These are phyloP conservation scores for Psilocybe azurescens DNA, from an alignment of 768 basidiomycete species.

Conservation along the genomic window DNA sequence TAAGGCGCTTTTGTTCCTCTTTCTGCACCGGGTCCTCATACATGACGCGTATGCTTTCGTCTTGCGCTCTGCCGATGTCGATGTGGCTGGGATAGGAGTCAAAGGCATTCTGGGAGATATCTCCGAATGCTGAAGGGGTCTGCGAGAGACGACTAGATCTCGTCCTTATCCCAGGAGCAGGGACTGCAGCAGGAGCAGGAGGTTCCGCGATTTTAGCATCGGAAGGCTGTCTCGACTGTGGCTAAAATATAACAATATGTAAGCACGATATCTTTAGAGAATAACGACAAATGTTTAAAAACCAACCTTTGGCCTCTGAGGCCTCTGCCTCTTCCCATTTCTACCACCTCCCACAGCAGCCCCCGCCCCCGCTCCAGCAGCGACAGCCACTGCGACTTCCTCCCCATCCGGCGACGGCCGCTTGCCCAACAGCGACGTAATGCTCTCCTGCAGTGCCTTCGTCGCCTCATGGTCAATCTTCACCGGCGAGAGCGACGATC, in stretches of 20 bases:
- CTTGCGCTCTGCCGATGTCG: conserved; percentile 26
- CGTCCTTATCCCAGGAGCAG: not conserved
- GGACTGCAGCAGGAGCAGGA: conserved; percentile 19
- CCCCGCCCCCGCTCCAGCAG: conserved; percentile 4
- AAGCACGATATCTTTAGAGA: not conserved
- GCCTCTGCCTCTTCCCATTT: conserved; percentile 43
- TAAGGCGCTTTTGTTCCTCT: conserved; percentile 60
- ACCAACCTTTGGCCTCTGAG: conserved; percentile 41
- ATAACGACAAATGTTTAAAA: not conserved
- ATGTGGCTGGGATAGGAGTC: conserved; percentile 27
- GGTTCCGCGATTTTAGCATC: conserved; percentile 30
- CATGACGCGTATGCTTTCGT: conserved; percentile 59
- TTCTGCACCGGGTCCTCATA: conserved; percentile 74
- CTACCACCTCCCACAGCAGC: conserved; percentile 16
- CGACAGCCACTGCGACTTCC: conserved; percentile 22
- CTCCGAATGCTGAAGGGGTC: conserved; percentile 5
- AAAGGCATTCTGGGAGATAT: conserved; percentile 17
- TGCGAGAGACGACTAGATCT: not conserved
- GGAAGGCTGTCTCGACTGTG: conserved; percentile 44
- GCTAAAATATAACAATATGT: conserved; percentile 27
- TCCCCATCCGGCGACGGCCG: conserved; percentile 53
- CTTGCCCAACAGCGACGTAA: conserved; percentile 74
- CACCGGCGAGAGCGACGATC: conserved; percentile 42
- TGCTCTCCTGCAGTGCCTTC: conserved; percentile 70
- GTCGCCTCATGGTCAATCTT: conserved; percentile 53